Base-by-base conservation (phyloP, 805 yeast genomes). In the Peterozyma xylosa region DNA sequence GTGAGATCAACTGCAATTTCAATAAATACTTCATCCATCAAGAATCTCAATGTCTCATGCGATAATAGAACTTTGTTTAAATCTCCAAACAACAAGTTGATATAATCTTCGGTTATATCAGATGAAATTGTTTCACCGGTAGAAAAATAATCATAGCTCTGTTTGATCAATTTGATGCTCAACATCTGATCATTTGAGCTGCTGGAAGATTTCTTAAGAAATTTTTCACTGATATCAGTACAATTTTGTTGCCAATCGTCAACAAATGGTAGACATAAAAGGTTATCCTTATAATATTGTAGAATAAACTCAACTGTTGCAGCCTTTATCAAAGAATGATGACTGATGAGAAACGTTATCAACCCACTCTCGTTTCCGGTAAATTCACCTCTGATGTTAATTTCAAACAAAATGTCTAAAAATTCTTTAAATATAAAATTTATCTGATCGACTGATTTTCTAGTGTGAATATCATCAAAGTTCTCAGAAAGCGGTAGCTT, bases 241-340 rank as follows among this genome's bases (percentile, higher is more conserved):
- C 76, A 62, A 48, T 76, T 74, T 2, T 59, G 66, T 39, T 62
- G 60, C 86, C 89, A 82, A 9, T 67, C 57, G 0, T 71, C 63
- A 30, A 72, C 59, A 5, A 79, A 55, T 10, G 78, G 74, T 2
- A 80, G 68, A 53, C 90, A 82, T 30, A 71, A 53, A 42, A 72
- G 69, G 42, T 75, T 74, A 11, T 66, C 63, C 3, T 62, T 59
- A 54, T 76, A 80, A 50, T 63, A 71, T 2, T 64, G 58, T 27
- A 83, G 55, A 3, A 84, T 69, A 42, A 64, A 68, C 5, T 58
- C 50, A n/a, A 72, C 66, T 10, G 63, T 61, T 3, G 57, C 34
- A 32, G 13, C 7, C 27, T 21, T 21, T 7, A 21, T 5, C 7
- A 21, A 21, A 5, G 27, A 21, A 7, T 21, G 27, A 7, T 21